Evolutionary conservation across 768 basidiomycete species (phyloP).

Genomic region (Lyophyllum decastes): DNA sequence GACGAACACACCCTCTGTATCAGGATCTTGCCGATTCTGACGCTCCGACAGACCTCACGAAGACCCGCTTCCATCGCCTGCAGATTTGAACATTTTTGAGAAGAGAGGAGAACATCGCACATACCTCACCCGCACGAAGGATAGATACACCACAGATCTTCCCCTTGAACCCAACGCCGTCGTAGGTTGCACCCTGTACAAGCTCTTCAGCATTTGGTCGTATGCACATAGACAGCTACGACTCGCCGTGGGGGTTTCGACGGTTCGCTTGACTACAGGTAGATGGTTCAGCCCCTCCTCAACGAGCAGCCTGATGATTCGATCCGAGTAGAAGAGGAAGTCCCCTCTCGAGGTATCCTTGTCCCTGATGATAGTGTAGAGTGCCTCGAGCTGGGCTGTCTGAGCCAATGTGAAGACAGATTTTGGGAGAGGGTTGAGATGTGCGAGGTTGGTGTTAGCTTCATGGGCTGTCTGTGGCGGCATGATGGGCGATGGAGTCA

Average conservation of each 20-base stretch:
- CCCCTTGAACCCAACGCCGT: conserved; percentile 94
- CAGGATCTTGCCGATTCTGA: conserved; percentile 95
- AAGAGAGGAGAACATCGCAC: conserved; percentile 13
- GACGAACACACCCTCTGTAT: conserved; percentile 78
- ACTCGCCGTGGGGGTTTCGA: conserved; percentile 82
- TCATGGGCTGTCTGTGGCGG: conserved; percentile 35
- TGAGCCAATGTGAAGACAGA: conserved; percentile 90
- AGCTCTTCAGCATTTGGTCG: not conserved
- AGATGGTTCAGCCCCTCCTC: conserved; percentile 91
- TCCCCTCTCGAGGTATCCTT: conserved; percentile 87
- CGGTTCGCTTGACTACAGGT: conserved; percentile 65
- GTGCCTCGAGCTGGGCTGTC: conserved; percentile 91
- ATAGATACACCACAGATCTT: conserved; percentile 97
- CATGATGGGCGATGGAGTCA: conserved; percentile 24
- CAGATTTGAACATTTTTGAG: not conserved
- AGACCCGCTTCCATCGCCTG: conserved; percentile 98
- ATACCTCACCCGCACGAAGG: conserved; percentile 87
- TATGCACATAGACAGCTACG: not conserved
- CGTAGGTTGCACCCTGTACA: conserved; percentile 71
- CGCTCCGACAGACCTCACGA: conserved; percentile 91
- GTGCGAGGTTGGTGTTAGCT: conserved; percentile 34
- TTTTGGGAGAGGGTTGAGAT: conserved; percentile 56
- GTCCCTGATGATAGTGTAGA: conserved; percentile 94
- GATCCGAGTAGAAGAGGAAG: conserved; percentile 94
- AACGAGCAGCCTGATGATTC: conserved; percentile 83